A percentile compares a stretch with the other conserved stretches of the same genome.
Evolutionary conservation across 108 stramenopile species (phyloP).

Genomic region (Nannochloropsis gaditana): DNA sequence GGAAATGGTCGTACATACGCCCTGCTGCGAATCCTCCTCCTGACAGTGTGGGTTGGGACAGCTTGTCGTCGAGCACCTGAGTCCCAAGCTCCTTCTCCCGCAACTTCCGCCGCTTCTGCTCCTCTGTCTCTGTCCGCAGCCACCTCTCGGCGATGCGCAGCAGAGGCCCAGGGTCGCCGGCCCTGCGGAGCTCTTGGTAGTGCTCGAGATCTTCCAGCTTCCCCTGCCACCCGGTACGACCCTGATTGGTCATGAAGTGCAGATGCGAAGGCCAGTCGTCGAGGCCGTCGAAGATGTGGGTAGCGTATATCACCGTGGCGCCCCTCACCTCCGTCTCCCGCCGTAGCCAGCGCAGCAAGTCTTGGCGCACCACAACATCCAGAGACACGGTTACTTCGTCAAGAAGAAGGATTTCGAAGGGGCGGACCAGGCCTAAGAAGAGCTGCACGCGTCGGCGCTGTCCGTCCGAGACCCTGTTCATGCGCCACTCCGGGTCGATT

Average conservation of each 20-base stretch:
- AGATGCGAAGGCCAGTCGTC: slow-evolving; percentile 72
- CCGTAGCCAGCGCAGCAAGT: slow-evolving; percentile 83
- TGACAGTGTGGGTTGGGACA: background rate
- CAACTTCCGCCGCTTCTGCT: background rate
- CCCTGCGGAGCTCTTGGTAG: slow-evolving; percentile 37
- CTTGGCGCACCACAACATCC: slow-evolving; percentile 88
- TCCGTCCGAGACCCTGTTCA: slow-evolving; percentile 80
- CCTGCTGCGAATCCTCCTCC: slow-evolving; percentile 12
- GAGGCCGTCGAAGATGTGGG: slow-evolving; percentile 94
- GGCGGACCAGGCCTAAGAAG: slow-evolving; percentile 84
- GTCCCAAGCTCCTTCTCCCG: slow-evolving; percentile 21
- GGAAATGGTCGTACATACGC: background rate
- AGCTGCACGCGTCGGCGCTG: slow-evolving; percentile 94
- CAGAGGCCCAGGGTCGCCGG: slow-evolving; percentile 33
- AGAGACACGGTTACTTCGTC: slow-evolving; percentile 95
- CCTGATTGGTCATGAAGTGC: slow-evolving; percentile 53
- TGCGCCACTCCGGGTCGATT: slow-evolving; percentile 91
- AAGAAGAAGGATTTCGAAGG: slow-evolving; percentile 84
- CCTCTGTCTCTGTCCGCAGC: slow-evolving; percentile 32
- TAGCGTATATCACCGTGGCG: slow-evolving; percentile 94
- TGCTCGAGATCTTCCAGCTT: slow-evolving; percentile 47
- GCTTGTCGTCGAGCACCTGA: slow-evolving; percentile 15
- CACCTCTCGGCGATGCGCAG: slow-evolving; percentile 35
- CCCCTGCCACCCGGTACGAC: slow-evolving; percentile 56
- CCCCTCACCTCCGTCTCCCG: slow-evolving; percentile 75